phyloP scores from a whole-genome alignment of 1,139 yeast genomes.

The Hyphopichia fennica region DNA sequence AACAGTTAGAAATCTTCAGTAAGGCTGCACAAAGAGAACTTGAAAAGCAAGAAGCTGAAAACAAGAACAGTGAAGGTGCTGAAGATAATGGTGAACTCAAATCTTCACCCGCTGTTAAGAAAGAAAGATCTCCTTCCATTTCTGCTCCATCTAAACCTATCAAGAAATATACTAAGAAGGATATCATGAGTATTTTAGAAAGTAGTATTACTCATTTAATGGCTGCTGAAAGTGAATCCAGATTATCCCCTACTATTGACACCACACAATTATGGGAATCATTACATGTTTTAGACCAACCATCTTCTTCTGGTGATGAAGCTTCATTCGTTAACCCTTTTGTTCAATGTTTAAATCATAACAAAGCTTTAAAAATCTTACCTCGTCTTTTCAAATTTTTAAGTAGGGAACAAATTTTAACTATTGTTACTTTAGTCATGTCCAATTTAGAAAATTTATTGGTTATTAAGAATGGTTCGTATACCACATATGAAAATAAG shows the following conservation, averaged over 20 bases:
- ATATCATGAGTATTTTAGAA: conserved; percentile 63
- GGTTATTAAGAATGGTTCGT: conserved; percentile 77
- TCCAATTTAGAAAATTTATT: conserved; percentile 79
- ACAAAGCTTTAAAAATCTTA: conserved; percentile 86
- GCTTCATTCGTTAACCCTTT: conserved; percentile 68
- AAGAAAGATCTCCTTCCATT: conserved; percentile 18
- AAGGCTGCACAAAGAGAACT: conserved; percentile 53
- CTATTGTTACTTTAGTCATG: conserved; percentile 77
- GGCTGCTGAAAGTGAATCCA: conserved; percentile 78
- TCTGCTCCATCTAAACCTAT: conserved; percentile 27
- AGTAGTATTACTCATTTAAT: conserved; percentile 75
- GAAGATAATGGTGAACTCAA: conserved; percentile 14
- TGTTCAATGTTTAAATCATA: conserved; percentile 77
- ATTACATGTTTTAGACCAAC: conserved; percentile 61
- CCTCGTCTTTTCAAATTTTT: conserved; percentile 87
- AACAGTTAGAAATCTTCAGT: conserved; percentile 70
- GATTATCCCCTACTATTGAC: conserved; percentile 59
- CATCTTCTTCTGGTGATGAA: conserved; percentile 45
- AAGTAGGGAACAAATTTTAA: conserved; percentile 72
- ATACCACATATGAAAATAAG: conserved; percentile 58
- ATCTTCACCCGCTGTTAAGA: conserved; percentile 9
- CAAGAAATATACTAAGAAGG: conserved; percentile 41
- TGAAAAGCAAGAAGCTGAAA: conserved; percentile 33
- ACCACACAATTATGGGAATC: conserved; percentile 74
- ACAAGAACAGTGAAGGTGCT: conserved; percentile 20